phyloP scores from a whole-genome alignment of 352 stramenopile genomes.

The Globisporangium radiosum region DNA sequence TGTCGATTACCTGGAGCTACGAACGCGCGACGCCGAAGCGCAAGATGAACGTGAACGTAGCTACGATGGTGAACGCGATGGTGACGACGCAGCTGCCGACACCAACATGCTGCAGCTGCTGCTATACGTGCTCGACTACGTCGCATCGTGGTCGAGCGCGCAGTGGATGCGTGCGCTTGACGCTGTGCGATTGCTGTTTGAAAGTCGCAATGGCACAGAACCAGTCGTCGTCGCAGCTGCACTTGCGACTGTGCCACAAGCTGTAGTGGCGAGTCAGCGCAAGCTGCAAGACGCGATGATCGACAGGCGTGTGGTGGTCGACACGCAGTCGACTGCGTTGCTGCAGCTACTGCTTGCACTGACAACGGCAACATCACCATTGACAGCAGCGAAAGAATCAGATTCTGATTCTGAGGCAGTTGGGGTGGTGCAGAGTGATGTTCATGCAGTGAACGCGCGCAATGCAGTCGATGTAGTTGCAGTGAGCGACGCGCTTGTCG shows the following conservation, averaged over 20 bases:
- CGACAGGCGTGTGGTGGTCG: not conserved
- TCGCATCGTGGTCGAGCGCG: not conserved
- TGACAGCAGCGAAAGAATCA: too few relatives aligned
- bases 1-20: not conserved
- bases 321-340: constrained; percentile 8
- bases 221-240: too few relatives aligned
- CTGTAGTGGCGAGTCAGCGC: not conserved
- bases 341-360: constrained; percentile 8
- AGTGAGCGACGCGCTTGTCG: not conserved
- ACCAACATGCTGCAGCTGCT: constrained; percentile 3
- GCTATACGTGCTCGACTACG: constrained; percentile 3
- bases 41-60: not conserved
- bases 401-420: not conserved
- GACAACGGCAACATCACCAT: not conserved
- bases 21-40: not conserved
- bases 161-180: constrained; percentile 2
- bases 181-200: not conserved
- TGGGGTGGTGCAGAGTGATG: too few relatives aligned
- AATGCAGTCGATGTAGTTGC: constrained; percentile 6
- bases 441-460: not conserved
- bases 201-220: too few relatives aligned
- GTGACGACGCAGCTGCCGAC: not conserved
- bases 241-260: not conserved
- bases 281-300: constrained; percentile 1
- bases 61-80: too few relatives aligned